These are phyloP conservation scores for Sarocladiaceae sp. DNA, from an alignment of 2,329 filamentous ascomycete genomes.

Conservation along the genomic window DNA sequence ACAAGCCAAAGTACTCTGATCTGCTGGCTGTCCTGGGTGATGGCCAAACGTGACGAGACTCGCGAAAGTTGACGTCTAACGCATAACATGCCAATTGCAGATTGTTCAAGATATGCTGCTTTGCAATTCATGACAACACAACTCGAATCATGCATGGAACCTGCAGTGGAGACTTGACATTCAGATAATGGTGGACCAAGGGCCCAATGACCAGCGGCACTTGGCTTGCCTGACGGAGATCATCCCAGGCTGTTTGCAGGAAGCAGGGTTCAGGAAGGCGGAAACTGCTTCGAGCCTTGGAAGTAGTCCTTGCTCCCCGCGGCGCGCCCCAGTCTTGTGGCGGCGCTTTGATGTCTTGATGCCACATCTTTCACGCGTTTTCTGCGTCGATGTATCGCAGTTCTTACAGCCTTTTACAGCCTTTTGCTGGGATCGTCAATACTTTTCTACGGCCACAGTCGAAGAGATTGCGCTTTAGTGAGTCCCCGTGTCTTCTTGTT, in stretches of 20 bases:
- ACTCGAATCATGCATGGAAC: background rate
- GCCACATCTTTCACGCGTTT: too few relatives aligned
- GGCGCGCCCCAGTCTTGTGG: background rate
- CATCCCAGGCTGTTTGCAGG: conserved; percentile 1
- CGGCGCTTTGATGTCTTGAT: background rate
- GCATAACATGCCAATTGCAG: background rate
- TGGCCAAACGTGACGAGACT: too few relatives aligned
- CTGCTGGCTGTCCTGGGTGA: too few relatives aligned
- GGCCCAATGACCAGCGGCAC: conserved; percentile 1
- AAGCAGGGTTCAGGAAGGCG: conserved; percentile 2
- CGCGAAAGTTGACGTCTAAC: background rate
- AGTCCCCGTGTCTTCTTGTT: too few relatives aligned
- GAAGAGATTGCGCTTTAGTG: too few relatives aligned
- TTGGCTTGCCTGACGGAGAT: conserved; percentile 7
- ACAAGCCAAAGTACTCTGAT: too few relatives aligned
- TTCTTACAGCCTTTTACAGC: too few relatives aligned
- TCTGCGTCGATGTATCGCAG: too few relatives aligned
- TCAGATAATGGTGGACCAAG: background rate
- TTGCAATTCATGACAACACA: background rate
- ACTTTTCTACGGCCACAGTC: too few relatives aligned
- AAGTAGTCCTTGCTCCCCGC: background rate
- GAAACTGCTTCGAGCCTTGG: background rate
- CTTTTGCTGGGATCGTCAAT: too few relatives aligned
- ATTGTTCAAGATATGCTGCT: background rate
- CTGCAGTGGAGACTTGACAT: background rate